phyloP scores from a whole-genome alignment of 345 rosid genomes.

The Salix koriyanagi region DNA sequence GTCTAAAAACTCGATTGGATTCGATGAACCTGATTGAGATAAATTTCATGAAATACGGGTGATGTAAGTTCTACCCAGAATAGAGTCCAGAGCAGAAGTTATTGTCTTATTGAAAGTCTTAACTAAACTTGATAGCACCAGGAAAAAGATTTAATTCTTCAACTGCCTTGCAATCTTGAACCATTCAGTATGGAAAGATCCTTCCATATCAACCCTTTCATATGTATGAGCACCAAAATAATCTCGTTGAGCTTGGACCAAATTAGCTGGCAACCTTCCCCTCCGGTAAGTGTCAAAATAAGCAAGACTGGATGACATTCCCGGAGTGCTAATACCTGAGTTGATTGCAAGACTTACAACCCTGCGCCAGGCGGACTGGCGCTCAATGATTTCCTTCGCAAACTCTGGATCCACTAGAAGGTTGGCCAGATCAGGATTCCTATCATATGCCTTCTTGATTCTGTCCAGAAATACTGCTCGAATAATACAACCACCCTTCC shows the following conservation, averaged over 20 bases:
- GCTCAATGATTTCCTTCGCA: constrained; percentile 82
- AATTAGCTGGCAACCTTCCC: constrained; percentile 78
- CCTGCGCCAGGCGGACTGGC: constrained; percentile 95
- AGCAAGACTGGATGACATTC: constrained; percentile 95
- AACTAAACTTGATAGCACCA: constrained; percentile 8
- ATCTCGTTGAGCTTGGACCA: constrained; percentile 95
- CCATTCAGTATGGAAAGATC: constrained; percentile 97
- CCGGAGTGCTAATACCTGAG: constrained; percentile 87
- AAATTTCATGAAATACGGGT: constrained; percentile 1
- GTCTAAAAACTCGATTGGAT: not conserved
- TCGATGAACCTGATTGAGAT: not conserved
- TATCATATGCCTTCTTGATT: constrained; percentile 92
- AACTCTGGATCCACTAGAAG: constrained; percentile 96
- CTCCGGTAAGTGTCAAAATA: constrained; percentile 88
- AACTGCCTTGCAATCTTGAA: constrained; percentile 79
- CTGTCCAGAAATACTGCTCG: constrained; percentile 88
- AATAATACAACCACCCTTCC: constrained; percentile 99
- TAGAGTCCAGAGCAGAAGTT: constrained; percentile 19
- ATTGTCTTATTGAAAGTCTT: constrained; percentile 24
- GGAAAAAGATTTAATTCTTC: constrained; percentile 30
- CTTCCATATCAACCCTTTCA: constrained; percentile 84
- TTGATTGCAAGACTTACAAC: constrained; percentile 81
- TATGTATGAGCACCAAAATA: constrained; percentile 98
- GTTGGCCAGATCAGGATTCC: constrained; percentile 79
- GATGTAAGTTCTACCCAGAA: constrained; percentile 8